Percentiles rank a stretch among this genome's conserved stretches.
phyloP scores from a whole-genome alignment of 257 asterid genomes.

The Leonotis leonurus region DNA sequence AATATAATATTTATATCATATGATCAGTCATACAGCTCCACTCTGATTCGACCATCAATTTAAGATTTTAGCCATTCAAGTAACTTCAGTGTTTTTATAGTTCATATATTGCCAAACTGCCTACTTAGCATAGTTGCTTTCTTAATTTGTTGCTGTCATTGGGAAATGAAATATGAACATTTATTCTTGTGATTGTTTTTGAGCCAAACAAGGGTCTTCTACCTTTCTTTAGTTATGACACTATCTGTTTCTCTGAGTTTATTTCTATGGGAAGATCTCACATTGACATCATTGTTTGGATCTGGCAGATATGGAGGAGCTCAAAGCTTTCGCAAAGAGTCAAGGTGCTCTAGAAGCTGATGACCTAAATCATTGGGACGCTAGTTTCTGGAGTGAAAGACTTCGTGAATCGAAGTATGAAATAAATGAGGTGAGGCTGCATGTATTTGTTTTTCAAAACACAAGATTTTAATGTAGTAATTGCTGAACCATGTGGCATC shows the following conservation, averaged over 20 bases:
- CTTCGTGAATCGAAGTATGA: slow-evolving; percentile 90
- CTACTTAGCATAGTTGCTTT: not conserved
- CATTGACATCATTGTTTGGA: not conserved
- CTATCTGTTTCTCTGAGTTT: not conserved
- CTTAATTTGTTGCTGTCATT: not conserved
- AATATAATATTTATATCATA: not conserved
- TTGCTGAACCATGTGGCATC: slow-evolving; percentile 11
- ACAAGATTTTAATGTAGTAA: not conserved
- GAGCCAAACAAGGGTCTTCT: not conserved
- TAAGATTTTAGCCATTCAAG: not conserved
- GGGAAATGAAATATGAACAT: not conserved
- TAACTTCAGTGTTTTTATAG: not conserved
- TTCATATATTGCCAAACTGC: not conserved
- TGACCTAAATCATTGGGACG: slow-evolving; percentile 76
- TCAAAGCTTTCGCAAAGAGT: slow-evolving; percentile 57
- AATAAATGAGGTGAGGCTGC: slow-evolving; percentile 64
- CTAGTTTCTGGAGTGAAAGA: slow-evolving; percentile 91
- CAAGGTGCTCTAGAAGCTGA: slow-evolving; percentile 90
- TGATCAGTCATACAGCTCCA: not conserved
- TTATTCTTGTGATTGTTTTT: not conserved
- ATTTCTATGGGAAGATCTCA: slow-evolving; percentile 1
- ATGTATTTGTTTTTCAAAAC: not conserved
- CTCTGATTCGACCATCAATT: not conserved
- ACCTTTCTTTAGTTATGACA: not conserved
- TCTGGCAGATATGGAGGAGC: slow-evolving; percentile 75